A percentile compares a stretch with the other conserved stretches of the same genome.
These are phyloP conservation scores for Pseudodiploospora longispora DNA, from an alignment of 2,329 filamentous ascomycete species.

Conservation along the genomic window DNA sequence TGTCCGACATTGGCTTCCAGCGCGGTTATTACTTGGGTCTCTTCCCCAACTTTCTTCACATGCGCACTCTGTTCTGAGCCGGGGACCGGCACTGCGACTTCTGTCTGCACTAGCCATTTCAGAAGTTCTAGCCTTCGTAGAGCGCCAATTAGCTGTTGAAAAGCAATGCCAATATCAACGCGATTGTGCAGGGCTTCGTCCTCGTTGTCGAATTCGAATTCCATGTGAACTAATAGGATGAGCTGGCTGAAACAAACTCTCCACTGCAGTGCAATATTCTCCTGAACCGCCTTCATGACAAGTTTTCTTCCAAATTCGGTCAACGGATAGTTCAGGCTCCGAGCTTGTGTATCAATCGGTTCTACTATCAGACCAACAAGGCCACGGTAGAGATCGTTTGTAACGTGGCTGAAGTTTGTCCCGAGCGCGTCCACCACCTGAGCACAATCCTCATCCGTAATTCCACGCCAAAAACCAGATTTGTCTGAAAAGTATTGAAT, in stretches of 20 bases:
- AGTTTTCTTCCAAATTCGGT: slow-evolving; percentile 71
- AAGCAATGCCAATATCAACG: slow-evolving; percentile 62
- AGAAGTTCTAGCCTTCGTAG: slow-evolving; percentile 69
- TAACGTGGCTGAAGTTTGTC: slow-evolving; percentile 52
- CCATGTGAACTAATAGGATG: slow-evolving; percentile 76
- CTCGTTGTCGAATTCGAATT: slow-evolving; percentile 69
- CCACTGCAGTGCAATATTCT: slow-evolving; percentile 65
- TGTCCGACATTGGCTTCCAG: slow-evolving; percentile 54
- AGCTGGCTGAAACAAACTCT: slow-evolving; percentile 74
- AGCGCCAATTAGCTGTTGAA: slow-evolving; percentile 59
- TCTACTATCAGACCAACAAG: slow-evolving; percentile 39
- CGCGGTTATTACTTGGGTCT: slow-evolving; percentile 44
- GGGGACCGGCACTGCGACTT: slow-evolving; percentile 42
- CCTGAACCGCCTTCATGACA: slow-evolving; percentile 68
- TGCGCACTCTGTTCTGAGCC: slow-evolving; percentile 28
- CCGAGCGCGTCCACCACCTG: slow-evolving; percentile 62
- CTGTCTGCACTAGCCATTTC: slow-evolving; percentile 56
- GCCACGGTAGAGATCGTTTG: slow-evolving; percentile 45
- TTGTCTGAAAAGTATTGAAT: slow-evolving; percentile 73
- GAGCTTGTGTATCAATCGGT: slow-evolving; percentile 36
- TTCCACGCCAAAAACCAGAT: slow-evolving; percentile 67
- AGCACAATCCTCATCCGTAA: slow-evolving; percentile 74
- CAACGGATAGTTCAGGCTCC: slow-evolving; percentile 43
- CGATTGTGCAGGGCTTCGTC: slow-evolving; percentile 54
- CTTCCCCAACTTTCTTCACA: slow-evolving; percentile 35